A percentile compares a stretch with the other conserved stretches of the same genome.
These are phyloP conservation scores for sorghum (Sorghum bicolor) DNA, from an alignment of 176 grass and related monocot species.

Conservation along the genomic window DNA sequence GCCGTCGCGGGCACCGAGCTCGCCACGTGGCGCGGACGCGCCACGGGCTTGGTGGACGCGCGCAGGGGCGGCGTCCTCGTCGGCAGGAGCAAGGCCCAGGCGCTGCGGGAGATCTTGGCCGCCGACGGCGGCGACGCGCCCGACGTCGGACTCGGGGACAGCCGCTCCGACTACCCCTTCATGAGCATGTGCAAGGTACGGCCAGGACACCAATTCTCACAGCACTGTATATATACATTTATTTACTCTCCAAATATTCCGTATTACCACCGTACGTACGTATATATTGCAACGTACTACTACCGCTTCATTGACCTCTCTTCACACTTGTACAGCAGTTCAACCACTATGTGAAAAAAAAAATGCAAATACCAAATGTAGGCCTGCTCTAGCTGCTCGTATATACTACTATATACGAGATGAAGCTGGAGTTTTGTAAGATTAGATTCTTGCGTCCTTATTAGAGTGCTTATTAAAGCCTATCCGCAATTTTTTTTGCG, in stretches of 20 bases:
- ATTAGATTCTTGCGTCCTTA: not conserved
- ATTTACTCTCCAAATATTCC: not conserved
- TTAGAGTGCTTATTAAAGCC: not conserved
- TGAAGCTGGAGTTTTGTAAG: not conserved
- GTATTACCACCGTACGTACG: too few species aligned
- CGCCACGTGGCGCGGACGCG: conserved; percentile 30
- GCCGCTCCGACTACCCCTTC: conserved; percentile 50
- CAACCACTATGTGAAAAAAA: too few species aligned
- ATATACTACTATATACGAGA: too few species aligned
- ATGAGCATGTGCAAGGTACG: conserved; percentile 67
- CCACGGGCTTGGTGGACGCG: conserved; percentile 35
- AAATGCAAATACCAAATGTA: too few species aligned
- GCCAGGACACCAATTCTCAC: not conserved
- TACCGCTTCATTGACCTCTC: not conserved
- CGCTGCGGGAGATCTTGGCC: conserved; percentile 30
- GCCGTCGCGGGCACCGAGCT: conserved; percentile 62
- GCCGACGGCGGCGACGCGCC: conserved; percentile 14
- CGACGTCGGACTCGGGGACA: conserved; percentile 54
- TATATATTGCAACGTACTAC: not conserved
- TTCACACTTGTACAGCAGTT: too few species aligned
- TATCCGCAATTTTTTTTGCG: not conserved
- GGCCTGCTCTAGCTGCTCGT: too few species aligned
- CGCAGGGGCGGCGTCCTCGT: conserved; percentile 35
- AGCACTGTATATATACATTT: too few species aligned
- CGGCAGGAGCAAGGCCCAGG: conserved; percentile 26